These are phyloP conservation scores for Pichia sp. DNA, from an alignment of 1,139 yeast species.

Conservation along the genomic window DNA sequence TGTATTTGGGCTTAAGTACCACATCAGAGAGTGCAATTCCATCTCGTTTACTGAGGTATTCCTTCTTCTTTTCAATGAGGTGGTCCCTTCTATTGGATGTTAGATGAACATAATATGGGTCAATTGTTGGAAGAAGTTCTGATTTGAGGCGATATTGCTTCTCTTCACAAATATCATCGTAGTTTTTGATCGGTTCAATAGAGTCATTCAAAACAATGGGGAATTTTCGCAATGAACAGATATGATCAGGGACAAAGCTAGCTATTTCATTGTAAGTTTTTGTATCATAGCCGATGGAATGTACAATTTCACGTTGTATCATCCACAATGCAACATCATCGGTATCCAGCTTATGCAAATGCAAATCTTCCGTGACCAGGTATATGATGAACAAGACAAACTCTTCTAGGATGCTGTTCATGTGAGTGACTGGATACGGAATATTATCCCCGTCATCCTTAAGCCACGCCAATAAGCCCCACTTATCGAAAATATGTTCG, in stretches of 20 bases:
- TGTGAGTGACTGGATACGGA: conserved; percentile 34
- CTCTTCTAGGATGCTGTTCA: conserved; percentile 65
- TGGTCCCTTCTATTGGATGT: conserved; percentile 75
- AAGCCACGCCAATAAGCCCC: conserved; percentile 53
- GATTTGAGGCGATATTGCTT: conserved; percentile 32
- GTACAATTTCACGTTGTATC: conserved; percentile 66
- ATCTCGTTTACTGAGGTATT: conserved; percentile 31
- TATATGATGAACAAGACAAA: conserved; percentile 65
- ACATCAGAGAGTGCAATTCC: conserved; percentile 34
- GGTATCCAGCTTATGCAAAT: conserved; percentile 44
- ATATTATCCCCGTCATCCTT: conserved; percentile 34
- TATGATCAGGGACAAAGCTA: conserved; percentile 66
- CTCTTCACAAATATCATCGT: conserved; percentile 23
- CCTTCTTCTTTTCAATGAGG: conserved; percentile 46
- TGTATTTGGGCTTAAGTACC: conserved; percentile 43
- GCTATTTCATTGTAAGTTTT: conserved; percentile 66
- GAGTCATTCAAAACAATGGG: conserved; percentile 44
- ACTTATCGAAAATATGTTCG: conserved; percentile 56
- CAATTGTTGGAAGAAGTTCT: conserved; percentile 23
- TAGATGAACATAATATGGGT: conserved; percentile 64
- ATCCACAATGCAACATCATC: conserved; percentile 46
- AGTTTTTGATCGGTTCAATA: conserved; percentile 24
- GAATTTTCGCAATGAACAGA: conserved; percentile 64
- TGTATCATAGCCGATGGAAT: conserved; percentile 68
- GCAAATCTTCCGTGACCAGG: conserved; percentile 60